Base-by-base conservation (phyloP, 1,284 basidiomycete species). In the Cyathus pygmaeus region DNA sequence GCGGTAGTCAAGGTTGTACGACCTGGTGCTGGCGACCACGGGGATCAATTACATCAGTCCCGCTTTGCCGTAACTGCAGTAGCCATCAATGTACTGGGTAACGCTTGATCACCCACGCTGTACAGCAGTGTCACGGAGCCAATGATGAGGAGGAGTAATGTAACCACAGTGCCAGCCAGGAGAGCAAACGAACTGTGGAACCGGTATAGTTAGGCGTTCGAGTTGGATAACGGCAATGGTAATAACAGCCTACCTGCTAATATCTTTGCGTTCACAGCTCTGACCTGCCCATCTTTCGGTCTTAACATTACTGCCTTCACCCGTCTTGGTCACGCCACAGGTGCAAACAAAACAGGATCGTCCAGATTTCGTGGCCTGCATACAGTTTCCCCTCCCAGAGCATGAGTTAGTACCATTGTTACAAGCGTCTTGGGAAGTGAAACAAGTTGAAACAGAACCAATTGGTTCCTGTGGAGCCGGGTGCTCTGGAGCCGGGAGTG, bases 271-370 rank as follows among this genome's bases (percentile, higher is more conserved):
- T 79, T 94, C 88, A 68, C 93, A 94, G 62, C 81, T 84, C 59
- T 85, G 83, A 5, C 93, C 93, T 1, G 85, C 92, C 92, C 92
- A 94, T 30, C 77, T 76, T 65, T 89, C 85, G 4, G 83, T 87
- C 71, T 87, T 84, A 9, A 87, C 83, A 55, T 84, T 73, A 29
- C 72, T 72, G 4, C 83, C 83, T 50, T 77, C 65, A 24, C 82
- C 83, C 3, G 77, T 80, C 59, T 76, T 79, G 27, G 90, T 91
- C 11, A 79, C 76, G 3, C 78, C 73, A 69, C 93, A 94, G 10
- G 84, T 79, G 71, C 93, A 94, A 2, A 91, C 85, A 69, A 87
- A 94, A 73, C 93, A 94, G 5, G 86, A 87, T 60, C 83, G 82
- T 19, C 89, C 91, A 6, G 86, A 84, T 64, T 87, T 89, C 51